Evolutionary conservation across 768 basidiomycete species (phyloP).

Genomic region (Amanita subjunquillea): DNA sequence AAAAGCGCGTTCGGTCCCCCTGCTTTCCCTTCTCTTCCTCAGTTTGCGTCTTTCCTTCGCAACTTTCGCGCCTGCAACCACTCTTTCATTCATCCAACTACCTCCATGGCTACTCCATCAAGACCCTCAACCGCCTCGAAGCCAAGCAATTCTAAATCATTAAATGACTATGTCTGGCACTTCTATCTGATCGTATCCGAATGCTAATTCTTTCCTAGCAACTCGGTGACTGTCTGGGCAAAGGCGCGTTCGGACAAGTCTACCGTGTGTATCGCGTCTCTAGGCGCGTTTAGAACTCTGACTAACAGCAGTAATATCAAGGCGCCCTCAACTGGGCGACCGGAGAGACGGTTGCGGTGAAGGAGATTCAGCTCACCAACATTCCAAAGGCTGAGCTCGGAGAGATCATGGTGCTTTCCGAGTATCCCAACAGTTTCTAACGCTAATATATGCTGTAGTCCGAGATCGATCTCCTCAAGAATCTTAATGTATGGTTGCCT

Average conservation of each 20-base stretch:
- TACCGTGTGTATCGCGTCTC: constrained; percentile 56
- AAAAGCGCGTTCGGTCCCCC: constrained; percentile 13
- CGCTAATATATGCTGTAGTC: constrained; percentile 41
- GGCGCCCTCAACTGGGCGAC: constrained; percentile 92
- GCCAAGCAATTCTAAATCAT: constrained; percentile 36
- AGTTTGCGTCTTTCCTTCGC: constrained; percentile 3
- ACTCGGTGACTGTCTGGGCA: constrained; percentile 93
- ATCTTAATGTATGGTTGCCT: constrained; percentile 63
- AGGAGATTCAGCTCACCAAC: constrained; percentile 92
- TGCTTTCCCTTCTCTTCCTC: constrained; percentile 5
- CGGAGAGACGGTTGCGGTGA: constrained; percentile 97
- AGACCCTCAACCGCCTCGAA: constrained; percentile 28
- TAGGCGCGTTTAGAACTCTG: not conserved
- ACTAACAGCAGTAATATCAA: constrained; percentile 17
- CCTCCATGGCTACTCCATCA: constrained; percentile 28
- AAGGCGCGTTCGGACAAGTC: constrained; percentile 95
- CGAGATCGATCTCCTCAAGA: constrained; percentile 96
- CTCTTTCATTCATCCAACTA: constrained; percentile 1
- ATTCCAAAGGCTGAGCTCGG: constrained; percentile 90
- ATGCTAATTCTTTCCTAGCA: constrained; percentile 43
- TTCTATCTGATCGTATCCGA: not conserved
- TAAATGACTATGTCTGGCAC: constrained; percentile 54
- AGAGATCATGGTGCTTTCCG: constrained; percentile 82
- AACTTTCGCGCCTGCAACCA: not conserved
- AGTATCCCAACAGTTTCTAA: constrained; percentile 5